These are phyloP conservation scores for Cytospora piceae DNA, from an alignment of 2,329 filamentous ascomycete genomes.

Conservation along the genomic window DNA sequence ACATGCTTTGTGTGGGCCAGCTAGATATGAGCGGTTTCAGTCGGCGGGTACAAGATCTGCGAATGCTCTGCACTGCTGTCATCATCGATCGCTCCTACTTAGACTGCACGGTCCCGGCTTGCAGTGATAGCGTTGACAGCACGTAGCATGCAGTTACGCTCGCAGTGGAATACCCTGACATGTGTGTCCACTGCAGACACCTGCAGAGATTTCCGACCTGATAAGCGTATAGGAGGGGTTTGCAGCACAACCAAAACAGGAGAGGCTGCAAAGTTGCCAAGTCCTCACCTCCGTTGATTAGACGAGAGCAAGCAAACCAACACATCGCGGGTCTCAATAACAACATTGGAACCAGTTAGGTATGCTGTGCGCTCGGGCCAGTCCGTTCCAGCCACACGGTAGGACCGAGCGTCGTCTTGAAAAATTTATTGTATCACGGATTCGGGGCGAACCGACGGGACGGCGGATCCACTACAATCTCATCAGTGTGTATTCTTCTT, in stretches of 20 bases:
- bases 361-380: conserved; percentile 14
- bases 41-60: not conserved
- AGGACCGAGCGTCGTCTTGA: conserved; percentile 15
- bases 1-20: conserved; percentile 1
- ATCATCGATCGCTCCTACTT: conserved; percentile 1
- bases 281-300: not conserved
- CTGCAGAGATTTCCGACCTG: not conserved
- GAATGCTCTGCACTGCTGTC: conserved; percentile 1
- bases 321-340: not conserved
- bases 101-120: not conserved
- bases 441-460: conserved; percentile 30
- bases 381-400: conserved; percentile 18
- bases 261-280: not conserved
- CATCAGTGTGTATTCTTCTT: conserved; percentile 10
- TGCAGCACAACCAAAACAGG: not conserved
- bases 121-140: conserved; percentile 11
- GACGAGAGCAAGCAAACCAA: not conserved
- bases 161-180: not conserved
- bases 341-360: not conserved
- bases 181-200: conserved; percentile 1
- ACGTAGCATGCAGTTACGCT: conserved; percentile 10
- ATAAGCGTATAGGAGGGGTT: not conserved
- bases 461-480: conserved; percentile 23
- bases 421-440: conserved; percentile 23
- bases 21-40: conserved; percentile 9